Percentiles rank a stretch among this genome's conserved stretches.
Conservation (phyloP, 2,329 filamentous ascomycete species). For the Clonostachys rhizophaga region DNA sequence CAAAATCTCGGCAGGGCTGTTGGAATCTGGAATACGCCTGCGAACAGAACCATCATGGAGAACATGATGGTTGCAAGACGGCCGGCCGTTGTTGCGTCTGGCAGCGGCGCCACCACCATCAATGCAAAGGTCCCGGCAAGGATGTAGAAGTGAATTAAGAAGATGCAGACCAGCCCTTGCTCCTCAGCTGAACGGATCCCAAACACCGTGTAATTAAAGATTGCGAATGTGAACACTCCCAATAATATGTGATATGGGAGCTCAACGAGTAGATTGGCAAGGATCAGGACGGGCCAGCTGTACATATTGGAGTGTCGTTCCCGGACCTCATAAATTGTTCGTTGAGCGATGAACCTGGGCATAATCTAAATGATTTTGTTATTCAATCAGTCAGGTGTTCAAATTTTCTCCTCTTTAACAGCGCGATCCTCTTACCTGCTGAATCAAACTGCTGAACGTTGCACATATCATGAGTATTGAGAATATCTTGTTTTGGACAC, state of each 20-base stretch:
- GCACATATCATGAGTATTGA: slow-evolving; percentile 61
- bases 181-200: slow-evolving; percentile 35
- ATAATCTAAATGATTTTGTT: slow-evolving; percentile 21
- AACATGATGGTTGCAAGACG: neutral
- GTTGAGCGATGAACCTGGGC: slow-evolving; percentile 80
- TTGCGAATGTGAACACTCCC: neutral
- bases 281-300: slow-evolving; percentile 79
- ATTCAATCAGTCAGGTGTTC: too few species aligned
- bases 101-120: slow-evolving; percentile 75
- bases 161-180: slow-evolving; percentile 60
- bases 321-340: slow-evolving; percentile 77
- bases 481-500: slow-evolving; percentile 77
- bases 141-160: slow-evolving; percentile 37
- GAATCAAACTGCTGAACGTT: slow-evolving; percentile 67
- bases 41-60: neutral
- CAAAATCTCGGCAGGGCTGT: slow-evolving; percentile 66
- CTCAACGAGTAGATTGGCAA: slow-evolving; percentile 79
- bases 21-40: slow-evolving; percentile 48
- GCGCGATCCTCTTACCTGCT: slow-evolving; percentile 37
- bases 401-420: too few species aligned
- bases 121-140: neutral
- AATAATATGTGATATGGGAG: slow-evolving; percentile 63
- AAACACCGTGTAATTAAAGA: slow-evolving; percentile 62
- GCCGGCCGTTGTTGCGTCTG: slow-evolving; percentile 13
- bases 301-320: slow-evolving; percentile 82